phyloP scores from a whole-genome alignment of 2,329 filamentous ascomycete genomes.

The Aspergillus piperis region DNA sequence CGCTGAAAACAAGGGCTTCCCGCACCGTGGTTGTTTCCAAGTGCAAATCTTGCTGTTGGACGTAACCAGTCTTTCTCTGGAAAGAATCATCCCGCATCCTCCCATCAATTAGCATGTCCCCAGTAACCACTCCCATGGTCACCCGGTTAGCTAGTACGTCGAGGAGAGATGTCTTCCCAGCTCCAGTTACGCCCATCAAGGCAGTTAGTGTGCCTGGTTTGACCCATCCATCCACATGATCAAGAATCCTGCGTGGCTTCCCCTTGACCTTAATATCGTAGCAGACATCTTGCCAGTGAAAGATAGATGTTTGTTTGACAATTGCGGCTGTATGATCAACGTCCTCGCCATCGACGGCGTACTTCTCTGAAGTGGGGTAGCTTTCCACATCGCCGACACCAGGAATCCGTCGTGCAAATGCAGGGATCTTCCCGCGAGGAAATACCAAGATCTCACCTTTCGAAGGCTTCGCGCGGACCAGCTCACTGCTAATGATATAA shows the following conservation, averaged over 20 bases:
- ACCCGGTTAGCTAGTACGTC: conserved; percentile 81
- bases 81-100: conserved; percentile 73
- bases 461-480: conserved; percentile 63
- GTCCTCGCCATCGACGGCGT: conserved; percentile 72
- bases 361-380: conserved; percentile 34
- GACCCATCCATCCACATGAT: conserved; percentile 87
- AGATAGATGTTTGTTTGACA: conserved; percentile 74
- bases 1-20: conserved; percentile 82
- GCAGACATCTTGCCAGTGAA: conserved; percentile 82
- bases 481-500: conserved; percentile 66
- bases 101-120: conserved; percentile 79
- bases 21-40: conserved; percentile 80
- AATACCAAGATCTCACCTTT: conserved; percentile 76
- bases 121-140: conserved; percentile 81
- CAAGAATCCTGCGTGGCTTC: conserved; percentile 71
- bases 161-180: conserved; percentile 86
- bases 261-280: conserved; percentile 80
- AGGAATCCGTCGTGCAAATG: conserved; percentile 32
- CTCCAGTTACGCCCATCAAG: conserved; percentile 85
- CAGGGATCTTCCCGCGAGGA: conserved; percentile 66
- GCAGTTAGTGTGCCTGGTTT: conserved; percentile 87
- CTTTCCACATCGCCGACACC: conserved; percentile 26
- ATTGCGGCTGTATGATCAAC: conserved; percentile 67
- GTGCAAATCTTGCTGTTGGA: conserved; percentile 88
- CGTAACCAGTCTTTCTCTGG: conserved; percentile 53